Base-by-base conservation (phyloP, 352 stramenopile genomes). In the Blastocystis sp. region DNA sequence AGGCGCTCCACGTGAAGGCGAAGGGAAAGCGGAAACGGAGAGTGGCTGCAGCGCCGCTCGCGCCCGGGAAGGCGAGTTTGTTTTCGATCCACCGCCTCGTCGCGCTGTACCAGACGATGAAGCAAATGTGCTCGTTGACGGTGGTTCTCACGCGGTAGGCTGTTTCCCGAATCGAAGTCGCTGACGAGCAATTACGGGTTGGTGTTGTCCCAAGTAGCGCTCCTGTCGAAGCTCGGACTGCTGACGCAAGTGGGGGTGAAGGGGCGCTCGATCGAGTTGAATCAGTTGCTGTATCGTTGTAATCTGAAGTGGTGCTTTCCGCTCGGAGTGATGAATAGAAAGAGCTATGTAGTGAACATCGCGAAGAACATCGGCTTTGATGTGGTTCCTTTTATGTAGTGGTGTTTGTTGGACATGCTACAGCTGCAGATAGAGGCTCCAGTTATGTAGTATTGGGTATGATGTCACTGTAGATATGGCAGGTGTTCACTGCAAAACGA, bases 351-450 rank as follows among this genome's bases (percentile, higher is more conserved):
- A 21, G 33, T 85, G 24, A 85, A 69, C 61, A 85, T 85, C 4
- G 74, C 74, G 12, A 85, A 85, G 74, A 85, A 85, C 55, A 67
- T 85, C n/a, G 66, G 66, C 55, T 67, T 70, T 67, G 74, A 85
- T 70, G 31, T 85, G 19, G 31, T 31, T 85, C 74, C 74, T 55
- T 85, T 59, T 67, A 41, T 85, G 39, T 85, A 31, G n/a, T 16
- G 9, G 26, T 55, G 74, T 85, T 66, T 85, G 33, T 85, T 85
- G 4, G n/a, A n/a, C n/a, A n/a, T n/a, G n/a, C n/a, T n/a, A n/a
- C n/a, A n/a, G n/a, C n/a, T n/a, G n/a, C n/a, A n/a, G n/a, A n/a
- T n/a, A n/a, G n/a, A n/a, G n/a, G n/a, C n/a, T n/a, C n/a, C n/a
- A n/a, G n/a, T n/a, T n/a, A n/a, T 66, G n/a, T 33, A 81, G 35